Base-by-base conservation (phyloP, 1,139 yeast genomes). In the Zhuliangozyma blackwelliae region DNA sequence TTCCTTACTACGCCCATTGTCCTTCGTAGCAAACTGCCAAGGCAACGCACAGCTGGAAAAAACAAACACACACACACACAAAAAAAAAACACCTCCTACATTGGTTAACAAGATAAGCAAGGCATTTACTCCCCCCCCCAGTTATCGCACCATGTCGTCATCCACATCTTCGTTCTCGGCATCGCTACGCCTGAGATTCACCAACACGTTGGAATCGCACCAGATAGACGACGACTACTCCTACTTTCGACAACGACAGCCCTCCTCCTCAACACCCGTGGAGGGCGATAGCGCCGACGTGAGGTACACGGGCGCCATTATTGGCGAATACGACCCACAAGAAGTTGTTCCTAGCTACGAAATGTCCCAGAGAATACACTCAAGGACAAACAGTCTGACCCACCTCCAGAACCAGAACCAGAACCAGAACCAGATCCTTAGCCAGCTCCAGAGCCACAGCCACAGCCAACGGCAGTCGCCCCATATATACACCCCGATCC, bases 311-410 rank as follows among this genome's bases (percentile, higher is more conserved):
- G 23, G 9, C 9, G 13, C 29, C 19, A 6, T 27, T n/a, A 12
- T 28, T 25, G 25, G 10, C 9, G 32, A 29, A 5, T 55, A 44
- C 43, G 68, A 64, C 44, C 73, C 71, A 3, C 52, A 61, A 29
- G 75, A 68, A 36, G 50, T 51, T 10, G 70, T 69, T 1, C 76
- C 76, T 0, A 65, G 73, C 1, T 71, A 71, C 45, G 77, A 71
- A 46, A 58, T 63, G 2, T 68, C 75, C 0, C 76, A 70, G 44
- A 47, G 58, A 37, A 46, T 67, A 43, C 67, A 68, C 39, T 51
- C 45, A 30, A 48, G 44, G 4, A 31, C 16, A 16, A 16, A 16
- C 16, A 16, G 16, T 16, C 16, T 16, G 16, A 16, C 16, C 16
- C 16, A 16, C 16, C 16, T 16, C 16, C 16, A 16, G 16, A 16